Evolutionary conservation across 495 filamentous ascomycete genomes (phyloP), one percentile per base, ranked within the genome.

Genomic region (Hypoxylon fuscum): DNA sequence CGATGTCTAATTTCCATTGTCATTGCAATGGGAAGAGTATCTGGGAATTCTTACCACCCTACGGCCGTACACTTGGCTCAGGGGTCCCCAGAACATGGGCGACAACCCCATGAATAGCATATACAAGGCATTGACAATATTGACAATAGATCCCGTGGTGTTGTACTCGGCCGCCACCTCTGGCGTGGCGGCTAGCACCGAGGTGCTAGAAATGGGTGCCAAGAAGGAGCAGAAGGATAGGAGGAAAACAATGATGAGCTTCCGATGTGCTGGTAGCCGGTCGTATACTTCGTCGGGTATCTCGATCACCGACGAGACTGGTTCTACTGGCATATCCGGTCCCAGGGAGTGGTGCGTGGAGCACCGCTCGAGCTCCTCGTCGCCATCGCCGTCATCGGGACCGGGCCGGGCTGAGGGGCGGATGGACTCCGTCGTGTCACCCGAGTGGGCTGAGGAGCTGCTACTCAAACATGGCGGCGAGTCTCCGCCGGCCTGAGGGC

Each of bases 71-170:
- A 89, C 86, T 64, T 88, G 83, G 47, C 83, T 86, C 61, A 90
- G 68, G 3, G 88, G 87, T 0, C 88, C 88, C 83, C 86, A 91
- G 46, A 90, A 77, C 3, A 83, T 79, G 3, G 88, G 84, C 37
- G 82, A 81, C 1, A 92, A 46, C 0, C 88, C 89, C 88, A 91
- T 90, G 60, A 86, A 86, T 0, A 87, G 62, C 75, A 91, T 74
- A 60, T 90, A 91, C 18, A 90, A 56, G 1, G 88, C 88, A 75
- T 90, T 92, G 59, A 80, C 83, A 15, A 89, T 72, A 62, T 90
- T 88, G 68, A 92, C 82, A 37, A 90, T 81, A 17, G 83, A 81
- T 5, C 85, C 87, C 0, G 81, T 86, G 5, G 87, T 89, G 21
- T 74, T 50, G 56, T 82, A 92, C 10, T 84, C 84, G 9, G 64